Conservation (phyloP, 2,329 filamentous ascomycete species). For the Chalaropsis thielavioides region DNA sequence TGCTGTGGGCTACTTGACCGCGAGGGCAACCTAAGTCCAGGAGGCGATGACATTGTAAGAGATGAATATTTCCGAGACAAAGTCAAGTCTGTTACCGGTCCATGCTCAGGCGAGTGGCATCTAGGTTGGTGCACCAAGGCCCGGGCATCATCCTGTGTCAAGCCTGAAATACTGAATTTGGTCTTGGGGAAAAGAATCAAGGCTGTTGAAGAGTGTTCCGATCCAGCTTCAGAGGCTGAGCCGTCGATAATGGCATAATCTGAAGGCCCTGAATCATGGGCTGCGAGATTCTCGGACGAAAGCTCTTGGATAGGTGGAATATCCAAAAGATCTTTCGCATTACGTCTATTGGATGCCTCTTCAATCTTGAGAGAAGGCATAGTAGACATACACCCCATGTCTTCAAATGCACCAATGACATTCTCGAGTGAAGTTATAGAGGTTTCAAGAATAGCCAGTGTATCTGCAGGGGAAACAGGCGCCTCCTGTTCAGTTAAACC, state of each 20-base stretch:
- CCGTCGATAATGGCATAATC: constrained; percentile 13
- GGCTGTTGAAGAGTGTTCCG: constrained; percentile 13
- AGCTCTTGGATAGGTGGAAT: constrained; percentile 9
- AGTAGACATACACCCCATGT: background rate
- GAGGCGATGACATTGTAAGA: background rate
- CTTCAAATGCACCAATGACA: background rate
- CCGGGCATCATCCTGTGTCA: background rate
- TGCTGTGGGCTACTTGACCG: constrained; percentile 11
- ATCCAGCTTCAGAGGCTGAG: constrained; percentile 12
- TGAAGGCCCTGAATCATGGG: background rate
- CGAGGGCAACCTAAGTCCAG: background rate
- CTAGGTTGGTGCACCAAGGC: background rate
- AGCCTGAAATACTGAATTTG: background rate
- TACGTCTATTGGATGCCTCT: background rate
- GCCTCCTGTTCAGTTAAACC: background rate
- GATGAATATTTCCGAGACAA: background rate
- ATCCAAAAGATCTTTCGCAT: background rate
- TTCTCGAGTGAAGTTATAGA: background rate
- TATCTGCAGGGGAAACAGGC: background rate
- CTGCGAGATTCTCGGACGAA: background rate
- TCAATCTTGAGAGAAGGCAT: background rate
- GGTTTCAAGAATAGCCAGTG: background rate
- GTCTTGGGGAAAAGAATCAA: constrained; percentile 13
- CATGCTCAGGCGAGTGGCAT: constrained; percentile 1
- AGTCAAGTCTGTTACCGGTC: background rate